Base-by-base conservation (phyloP, 352 stramenopile species). In the Saprolegnia parasitica region DNA sequence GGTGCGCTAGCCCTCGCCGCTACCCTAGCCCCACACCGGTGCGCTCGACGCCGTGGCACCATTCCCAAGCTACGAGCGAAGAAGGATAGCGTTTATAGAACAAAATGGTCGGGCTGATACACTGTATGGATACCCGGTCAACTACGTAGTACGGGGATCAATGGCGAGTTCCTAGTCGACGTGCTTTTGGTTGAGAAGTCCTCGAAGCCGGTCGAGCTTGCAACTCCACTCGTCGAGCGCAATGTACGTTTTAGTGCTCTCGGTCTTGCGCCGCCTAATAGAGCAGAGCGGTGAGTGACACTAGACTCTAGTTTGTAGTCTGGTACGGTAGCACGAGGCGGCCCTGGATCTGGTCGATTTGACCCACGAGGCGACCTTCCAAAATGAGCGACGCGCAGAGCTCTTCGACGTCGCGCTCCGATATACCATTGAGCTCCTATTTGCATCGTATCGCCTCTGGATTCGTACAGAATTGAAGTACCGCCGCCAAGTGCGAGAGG, bases 381-480 rank as follows among this genome's bases (percentile, higher is more conserved):
- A 98, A 74, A 66, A 98, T 96, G 4, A 98, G 76, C 61, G 84
- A 77, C 56, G 96, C 94, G 24, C 98, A 72, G 58, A 99, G 76
- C 57, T 84, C 91, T 72, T 99, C 94, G 4, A 98, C 93, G 65
- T 98, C 91, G 0, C 78, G 74, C 0, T 96, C 74, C 3, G 88
- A 79, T 71, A 99, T 96, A 63, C 77, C 83, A 55, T 98, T 98
- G 6, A 99, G 77, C 77, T 98, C 91, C 40, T 75, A 70, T 16
- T 35, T 39, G 13, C 35, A 26, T 60, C 13, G 35, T 20, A 24
- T 24, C 18, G 49, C 46, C 20, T 42, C 24, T n/a, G 47, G 5
- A 23, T 47, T 23, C n/a, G 9, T 5, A 40, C 4, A n/a, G 15
- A 40, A 20, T 5, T n/a, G 16, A 26, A 18, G 21, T 62, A 70